These are phyloP conservation scores for Angophora floribunda DNA, from an alignment of 345 rosid species.

Conservation along the genomic window DNA sequence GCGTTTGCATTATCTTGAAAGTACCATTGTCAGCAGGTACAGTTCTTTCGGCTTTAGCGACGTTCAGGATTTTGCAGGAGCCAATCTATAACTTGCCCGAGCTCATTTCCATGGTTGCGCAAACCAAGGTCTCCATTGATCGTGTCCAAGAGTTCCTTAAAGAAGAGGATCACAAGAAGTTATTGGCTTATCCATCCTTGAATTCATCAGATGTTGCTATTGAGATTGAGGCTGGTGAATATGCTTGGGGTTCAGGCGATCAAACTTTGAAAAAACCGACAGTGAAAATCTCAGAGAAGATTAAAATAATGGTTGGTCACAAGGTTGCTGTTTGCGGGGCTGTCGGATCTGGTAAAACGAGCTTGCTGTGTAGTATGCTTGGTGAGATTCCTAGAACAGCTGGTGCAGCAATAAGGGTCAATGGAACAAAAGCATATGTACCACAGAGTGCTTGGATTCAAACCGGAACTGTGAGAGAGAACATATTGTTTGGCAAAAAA, in stretches of 20 bases:
- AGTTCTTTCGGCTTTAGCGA: slow-evolving; percentile 57
- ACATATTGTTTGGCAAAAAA: slow-evolving; percentile 60
- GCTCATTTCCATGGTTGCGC: slow-evolving; percentile 49
- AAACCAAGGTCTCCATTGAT: slow-evolving; percentile 49
- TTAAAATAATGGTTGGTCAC: slow-evolving; percentile 34
- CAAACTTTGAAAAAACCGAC: slow-evolving; percentile 15
- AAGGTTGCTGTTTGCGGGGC: slow-evolving; percentile 80
- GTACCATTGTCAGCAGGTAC: slow-evolving; percentile 38
- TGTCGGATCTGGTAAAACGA: slow-evolving; percentile 88
- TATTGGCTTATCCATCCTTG: neutral
- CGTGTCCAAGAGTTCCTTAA: slow-evolving; percentile 23
- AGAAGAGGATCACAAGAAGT: slow-evolving; percentile 38
- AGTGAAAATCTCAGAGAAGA: slow-evolving; percentile 18
- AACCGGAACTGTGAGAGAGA: slow-evolving; percentile 69
- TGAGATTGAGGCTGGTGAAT: slow-evolving; percentile 37
- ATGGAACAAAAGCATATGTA: slow-evolving; percentile 68
- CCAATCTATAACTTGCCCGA: slow-evolving; percentile 68
- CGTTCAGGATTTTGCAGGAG: slow-evolving; percentile 55
- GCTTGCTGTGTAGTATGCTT: slow-evolving; percentile 58
- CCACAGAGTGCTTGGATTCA: slow-evolving; percentile 91
- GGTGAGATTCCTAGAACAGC: slow-evolving; percentile 70
- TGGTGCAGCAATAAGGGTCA: slow-evolving; percentile 42
- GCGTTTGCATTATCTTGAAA: slow-evolving; percentile 33
- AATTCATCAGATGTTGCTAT: slow-evolving; percentile 12
- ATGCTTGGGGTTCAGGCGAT: slow-evolving; percentile 37